A percentile compares a stretch with the other conserved stretches of the same genome.
These are phyloP conservation scores for Geosiphon pyriformis DNA, from an alignment of 192 early-diverging fungal genomes.

Conservation along the genomic window DNA sequence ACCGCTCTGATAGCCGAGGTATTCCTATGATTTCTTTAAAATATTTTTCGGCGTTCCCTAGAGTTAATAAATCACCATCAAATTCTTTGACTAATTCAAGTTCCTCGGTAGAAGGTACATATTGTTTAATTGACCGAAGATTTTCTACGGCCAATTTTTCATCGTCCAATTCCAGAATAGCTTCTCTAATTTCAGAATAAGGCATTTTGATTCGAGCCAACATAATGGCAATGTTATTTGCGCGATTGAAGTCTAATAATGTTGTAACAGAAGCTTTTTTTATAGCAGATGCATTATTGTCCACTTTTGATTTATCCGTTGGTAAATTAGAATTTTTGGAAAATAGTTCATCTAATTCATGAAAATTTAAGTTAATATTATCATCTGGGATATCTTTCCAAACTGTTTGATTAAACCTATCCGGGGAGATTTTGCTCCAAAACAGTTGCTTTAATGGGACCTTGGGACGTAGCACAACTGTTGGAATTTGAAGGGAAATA, in stretches of 20 bases:
- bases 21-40: constrained; percentile 47
- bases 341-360: constrained; percentile 45
- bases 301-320: not conserved
- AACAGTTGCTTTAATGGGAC: constrained; percentile 42
- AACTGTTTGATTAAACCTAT: constrained; percentile 42
- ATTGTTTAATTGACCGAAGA: constrained; percentile 47
- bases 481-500: no score
- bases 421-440: constrained; percentile 49
- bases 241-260: constrained; percentile 46
- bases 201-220: constrained; percentile 43
- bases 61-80: constrained; percentile 37
- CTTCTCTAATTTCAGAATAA: constrained; percentile 49
- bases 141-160: constrained; percentile 47
- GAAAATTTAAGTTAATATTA: constrained; percentile 34
- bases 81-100: constrained; percentile 47
- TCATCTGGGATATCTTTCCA: constrained; percentile 46
- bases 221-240: constrained; percentile 62
- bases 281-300: not conserved
- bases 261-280: constrained; percentile 38
- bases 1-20: constrained; percentile 44
- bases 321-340: constrained; percentile 33
- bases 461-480: constrained; percentile 26
- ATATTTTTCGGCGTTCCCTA: constrained; percentile 55
- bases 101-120: constrained; percentile 50
- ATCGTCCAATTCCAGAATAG: constrained; percentile 50